Base-by-base conservation (phyloP, 345 rosid genomes). In the Salix viminalis region DNA sequence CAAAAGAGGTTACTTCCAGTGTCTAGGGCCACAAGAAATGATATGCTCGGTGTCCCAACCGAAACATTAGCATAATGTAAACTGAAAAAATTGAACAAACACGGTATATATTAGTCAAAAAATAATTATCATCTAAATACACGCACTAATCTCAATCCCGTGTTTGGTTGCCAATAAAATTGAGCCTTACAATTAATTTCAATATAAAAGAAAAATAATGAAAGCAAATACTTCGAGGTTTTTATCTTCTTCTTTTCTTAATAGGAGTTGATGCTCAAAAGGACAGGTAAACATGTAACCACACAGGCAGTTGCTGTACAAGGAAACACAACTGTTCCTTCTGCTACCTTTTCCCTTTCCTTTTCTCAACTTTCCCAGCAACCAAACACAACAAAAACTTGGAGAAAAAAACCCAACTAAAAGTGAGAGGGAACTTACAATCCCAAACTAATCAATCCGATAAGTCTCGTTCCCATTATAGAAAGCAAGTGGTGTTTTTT, bases 1-100 rank as follows among this genome's bases (percentile, higher is more conserved):
- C 99, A 96, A 77, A 96, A 94, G 81, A 92, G 85, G 81, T 92
- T 92, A 78, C 98, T 96, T 56, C 99, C 99, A 6, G 97, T 96
- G 81, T 96, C 99, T 52, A 93, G 74, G 37, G 99, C 99, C 69
- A 94, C 99, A 71, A 96, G 70, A 84, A 80, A 96, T 65, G 90
- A 88, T 64, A 84, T 71, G 77, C 87, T 73, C 7, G 97, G 99
- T 50, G 87, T 90, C 80, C 99, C 99, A 30, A 96, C 81, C 0
- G 94, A 79, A 41, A 96, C 92, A 77, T 93, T 89, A 8, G 94
- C 97, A 72, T 92, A 96, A 87, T 96, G 88, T 77, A 96, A 90
- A 77, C 98, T 96, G 93, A 30, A 68, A 28, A 78, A 50, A 67
- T 7, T n/a, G 32, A 64, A 19, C 5, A 72, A 58, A 48, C 18